Evolutionary conservation across 805 yeast species (phyloP).

Genomic region (Metschnikowia shivogae): DNA sequence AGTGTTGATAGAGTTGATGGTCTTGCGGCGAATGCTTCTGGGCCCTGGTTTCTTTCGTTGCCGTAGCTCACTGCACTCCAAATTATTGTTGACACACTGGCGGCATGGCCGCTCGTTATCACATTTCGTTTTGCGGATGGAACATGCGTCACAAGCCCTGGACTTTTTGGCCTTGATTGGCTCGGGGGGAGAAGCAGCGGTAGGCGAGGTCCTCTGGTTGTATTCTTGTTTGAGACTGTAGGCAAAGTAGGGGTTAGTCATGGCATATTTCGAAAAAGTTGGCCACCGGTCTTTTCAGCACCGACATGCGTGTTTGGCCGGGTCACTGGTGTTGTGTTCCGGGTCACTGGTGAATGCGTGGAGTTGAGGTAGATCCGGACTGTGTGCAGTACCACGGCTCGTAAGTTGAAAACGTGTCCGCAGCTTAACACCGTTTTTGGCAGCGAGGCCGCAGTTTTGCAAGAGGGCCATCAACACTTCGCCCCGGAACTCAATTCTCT

Average conservation of each 20-base stretch:
- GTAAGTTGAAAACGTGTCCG: neutral
- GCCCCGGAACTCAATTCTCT: neutral
- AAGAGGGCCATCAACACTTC: too few relatives aligned
- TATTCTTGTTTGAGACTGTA: constrained; percentile 11
- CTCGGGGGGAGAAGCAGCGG: constrained; percentile 4
- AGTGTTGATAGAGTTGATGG: constrained; percentile 28
- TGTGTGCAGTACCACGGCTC: neutral
- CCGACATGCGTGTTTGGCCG: constrained; percentile 2
- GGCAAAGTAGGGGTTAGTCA: constrained; percentile 15
- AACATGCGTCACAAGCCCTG: constrained; percentile 43
- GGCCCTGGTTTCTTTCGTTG: constrained; percentile 42
- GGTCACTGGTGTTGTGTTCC: constrained; percentile 4
- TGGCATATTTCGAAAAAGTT: constrained; percentile 1
- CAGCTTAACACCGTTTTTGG: too few relatives aligned
- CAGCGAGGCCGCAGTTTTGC: too few relatives aligned
- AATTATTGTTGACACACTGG: constrained; percentile 34
- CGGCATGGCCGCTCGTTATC: constrained; percentile 36
- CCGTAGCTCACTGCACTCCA: constrained; percentile 35
- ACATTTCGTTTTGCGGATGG: constrained; percentile 38
- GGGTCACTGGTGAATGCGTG: constrained; percentile 6
- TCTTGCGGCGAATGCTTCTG: constrained; percentile 32
- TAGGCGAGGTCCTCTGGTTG: neutral
- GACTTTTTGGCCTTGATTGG: constrained; percentile 17
- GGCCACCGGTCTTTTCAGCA: neutral
- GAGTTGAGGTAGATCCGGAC: neutral